Evolutionary conservation across 495 filamentous ascomycete genomes (phyloP), one percentile per base, ranked within the genome.

Genomic region (Letharia lupina): DNA sequence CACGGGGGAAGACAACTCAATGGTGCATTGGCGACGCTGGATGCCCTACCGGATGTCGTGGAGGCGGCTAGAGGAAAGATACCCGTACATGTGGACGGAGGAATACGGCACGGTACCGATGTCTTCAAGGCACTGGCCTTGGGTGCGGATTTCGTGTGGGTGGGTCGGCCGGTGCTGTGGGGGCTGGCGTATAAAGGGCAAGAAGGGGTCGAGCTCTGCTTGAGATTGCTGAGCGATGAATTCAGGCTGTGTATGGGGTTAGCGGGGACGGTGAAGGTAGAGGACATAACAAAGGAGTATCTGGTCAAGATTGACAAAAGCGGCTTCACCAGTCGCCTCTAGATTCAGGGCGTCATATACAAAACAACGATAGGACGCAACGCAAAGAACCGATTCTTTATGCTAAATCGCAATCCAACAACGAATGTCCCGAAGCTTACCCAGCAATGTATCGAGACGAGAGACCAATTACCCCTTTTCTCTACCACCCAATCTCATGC

Each of bases 151-250:
- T 71, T 70, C 48, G 73, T 72, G 45, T 80, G 73, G 68, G 69
- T 79, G 5, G 79, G 79, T 1, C 18, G 86, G 12, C 74, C 86
- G 10, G 86, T 81, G 80, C 75, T 89, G 52, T 89, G 82, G 78
- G 86, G 80, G 2, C 67, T 89, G 33, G 76, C 78, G 69, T 80
- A 79, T 66, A 70, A 72, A 37, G 71, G 70, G 13, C 68, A 77
- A 59, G 65, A 72, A 57, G 75, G 75, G 3, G 70, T 70, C 1
- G 72, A 72, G 60, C 67, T 74, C 28, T 74, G 73, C 64, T 70
- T 78, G 54, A 63, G 69, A 48, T 69, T 77, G 15, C 56, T 77
- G 50, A 71, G 73, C 48, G 73, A 76, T 42, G 77, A 80, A 67
- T 75, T 81, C 67, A 78, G 67, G 68, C 67, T 74, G 23, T 75